Evolutionary conservation across 805 yeast genomes (phyloP), one percentile per base, ranked within the genome.

Genomic region (Schizosaccharomyces cryophilus): DNA sequence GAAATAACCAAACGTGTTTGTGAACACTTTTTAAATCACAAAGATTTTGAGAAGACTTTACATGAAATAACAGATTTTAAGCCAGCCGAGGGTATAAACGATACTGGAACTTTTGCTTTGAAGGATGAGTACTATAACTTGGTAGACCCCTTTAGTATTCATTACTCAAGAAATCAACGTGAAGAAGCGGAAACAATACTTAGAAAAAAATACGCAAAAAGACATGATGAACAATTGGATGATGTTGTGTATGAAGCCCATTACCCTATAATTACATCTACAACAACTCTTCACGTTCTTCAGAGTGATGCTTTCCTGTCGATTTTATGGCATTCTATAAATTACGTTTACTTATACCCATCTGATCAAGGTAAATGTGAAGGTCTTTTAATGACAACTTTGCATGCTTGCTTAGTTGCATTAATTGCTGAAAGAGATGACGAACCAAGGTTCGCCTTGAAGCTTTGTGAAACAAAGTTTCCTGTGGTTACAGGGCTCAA

Each of bases 121-220:
- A 87, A 85, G 67, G 75, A 78, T 2, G 76, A 80, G 60, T 72
- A 73, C 35, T 75, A 72, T 61, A 74, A 73, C 1, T 72, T 76
- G 31, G 78, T 89, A 54, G 93, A 90, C 69, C 95, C 96, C 0
- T 89, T 80, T 67, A 90, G 83, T 68, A 76, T 85, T 62, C 88
- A 87, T 66, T 84, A 84, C 66, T 74, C 84, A 0, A 73, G 90
- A 0, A 87, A 87, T 65, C 82, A 81, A 61, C 78, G 90, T 61
- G 96, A 87, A 61, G 96, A 87, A 63, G 90, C 95, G 5, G 83
- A 85, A 62, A 77, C 76, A 56, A 71, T 80, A 4, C 71, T 85
- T 38, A 81, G 82, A 65, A 78, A 13, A 15, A 21, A 29, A n/a
- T 51, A 51, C 24, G 13, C 35, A 29, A 51, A 26, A 29, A 21